Evolutionary conservation across 768 basidiomycete genomes (phyloP).

Genomic region (Mycena belliarum): DNA sequence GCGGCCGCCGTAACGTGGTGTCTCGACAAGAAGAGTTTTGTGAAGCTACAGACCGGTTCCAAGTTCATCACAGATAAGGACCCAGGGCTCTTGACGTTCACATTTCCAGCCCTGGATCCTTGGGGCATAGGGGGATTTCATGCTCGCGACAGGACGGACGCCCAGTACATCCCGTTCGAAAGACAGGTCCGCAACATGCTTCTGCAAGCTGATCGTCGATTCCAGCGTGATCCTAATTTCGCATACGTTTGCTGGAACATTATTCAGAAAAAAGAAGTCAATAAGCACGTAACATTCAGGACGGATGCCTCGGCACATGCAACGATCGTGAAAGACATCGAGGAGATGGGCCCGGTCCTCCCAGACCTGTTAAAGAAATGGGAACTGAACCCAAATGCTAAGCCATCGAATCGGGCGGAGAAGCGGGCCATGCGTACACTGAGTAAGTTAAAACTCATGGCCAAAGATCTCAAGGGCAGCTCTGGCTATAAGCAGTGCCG

Average conservation of each 20-base stretch:
- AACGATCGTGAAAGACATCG: neutral
- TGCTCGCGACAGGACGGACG: neutral
- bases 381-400: neutral
- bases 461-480: conserved; percentile 18
- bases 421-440: neutral
- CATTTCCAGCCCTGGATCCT: no score
- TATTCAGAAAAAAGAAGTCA: neutral
- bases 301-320: neutral
- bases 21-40: no score
- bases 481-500: conserved; percentile 16
- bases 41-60: no score
- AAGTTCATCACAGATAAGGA: no score
- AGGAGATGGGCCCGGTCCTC: neutral
- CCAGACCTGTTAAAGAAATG: neutral
- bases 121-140: neutral
- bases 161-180: neutral
- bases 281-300: neutral
- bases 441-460: neutral
- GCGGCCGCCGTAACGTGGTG: no score
- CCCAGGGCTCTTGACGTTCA: no score
- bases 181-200: neutral
- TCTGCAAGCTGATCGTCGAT: neutral
- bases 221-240: neutral
- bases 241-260: neutral
- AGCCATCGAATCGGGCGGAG: neutral